Evolutionary conservation across 805 yeast genomes (phyloP), one percentile per base, ranked within the genome.

Genomic region (Lipomyces lipofer): DNA sequence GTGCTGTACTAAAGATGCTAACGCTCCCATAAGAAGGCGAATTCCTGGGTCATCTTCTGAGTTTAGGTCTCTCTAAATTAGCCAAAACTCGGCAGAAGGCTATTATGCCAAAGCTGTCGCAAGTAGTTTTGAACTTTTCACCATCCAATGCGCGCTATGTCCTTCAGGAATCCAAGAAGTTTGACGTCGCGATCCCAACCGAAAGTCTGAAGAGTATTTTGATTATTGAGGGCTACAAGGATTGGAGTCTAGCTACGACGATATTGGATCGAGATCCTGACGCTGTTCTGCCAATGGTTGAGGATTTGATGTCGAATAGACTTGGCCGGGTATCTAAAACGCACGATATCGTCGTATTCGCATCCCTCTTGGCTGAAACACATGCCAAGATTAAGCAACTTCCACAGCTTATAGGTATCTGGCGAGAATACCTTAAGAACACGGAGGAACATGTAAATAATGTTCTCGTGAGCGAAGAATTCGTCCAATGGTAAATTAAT

Each of bases 61-160:
- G 47, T 7, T 49, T 56, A 3, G 60, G 55, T 4, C 42, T 56
- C 9, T 46, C 54, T 17, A 56, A 56, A 38, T 48, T 56, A 33
- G 53, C 19, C 8, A 46, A 47, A 24, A 52, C 60, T 17, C 43
- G 49, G 19, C 60, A 56, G 30, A 38, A 47, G 24, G 8, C 21
- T 12, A 21, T 46, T 22, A 53, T 52, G 60, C 52, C 58, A 17
- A 30, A 25, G n/a, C 17, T 56, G 32, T 36, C 50, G 4, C 43
- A 49, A 32, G 43, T 33, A 5, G 49, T 58, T 19, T 17, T 58
- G 7, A 24, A 38, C 21, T 47, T 47, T 28, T 51, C 53, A 9
- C 54, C 54, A 1, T 24, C 15, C 4, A 24, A 27, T 39, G 46
- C 62, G 8, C 17, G 21, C 6, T 36, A 38, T n/a, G 21, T 58